Conservation (phyloP, 2,329 filamentous ascomycete species). For the Ascochyta pisi region DNA sequence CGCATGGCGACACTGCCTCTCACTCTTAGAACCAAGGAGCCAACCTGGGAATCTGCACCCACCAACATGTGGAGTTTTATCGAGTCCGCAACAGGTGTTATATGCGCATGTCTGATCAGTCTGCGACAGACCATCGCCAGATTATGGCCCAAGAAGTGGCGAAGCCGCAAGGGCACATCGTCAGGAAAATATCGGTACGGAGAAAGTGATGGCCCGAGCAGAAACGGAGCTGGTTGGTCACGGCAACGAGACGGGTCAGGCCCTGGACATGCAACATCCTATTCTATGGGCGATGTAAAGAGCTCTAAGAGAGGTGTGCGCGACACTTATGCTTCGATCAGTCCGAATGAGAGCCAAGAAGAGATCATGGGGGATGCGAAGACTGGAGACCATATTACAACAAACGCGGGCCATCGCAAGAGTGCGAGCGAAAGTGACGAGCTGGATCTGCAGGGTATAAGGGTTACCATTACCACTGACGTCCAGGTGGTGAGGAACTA, state of each 20-base stretch:
- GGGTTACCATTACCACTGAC: slow-evolving; percentile 16
- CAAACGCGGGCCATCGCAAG: neutral
- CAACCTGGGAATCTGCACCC: slow-evolving; percentile 33
- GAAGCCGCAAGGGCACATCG: slow-evolving; percentile 12
- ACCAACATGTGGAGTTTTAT: slow-evolving; percentile 40
- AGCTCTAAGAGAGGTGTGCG: slow-evolving; percentile 1
- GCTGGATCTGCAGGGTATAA: slow-evolving; percentile 14
- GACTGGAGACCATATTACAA: slow-evolving; percentile 4
- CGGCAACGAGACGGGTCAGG: neutral
- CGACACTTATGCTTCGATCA: slow-evolving; percentile 14
- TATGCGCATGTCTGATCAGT: slow-evolving; percentile 38
- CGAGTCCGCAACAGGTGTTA: slow-evolving; percentile 35
- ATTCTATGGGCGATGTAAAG: slow-evolving; percentile 12
- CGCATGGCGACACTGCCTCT: slow-evolving; percentile 36
- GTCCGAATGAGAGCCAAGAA: slow-evolving; percentile 24
- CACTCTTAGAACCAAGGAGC: slow-evolving; percentile 25
- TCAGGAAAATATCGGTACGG: slow-evolving; percentile 14
- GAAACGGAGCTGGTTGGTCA: neutral
- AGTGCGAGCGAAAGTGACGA: slow-evolving; percentile 12
- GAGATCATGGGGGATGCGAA: slow-evolving; percentile 14
- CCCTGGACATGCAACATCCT: neutral
- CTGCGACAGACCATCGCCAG: slow-evolving; percentile 23
- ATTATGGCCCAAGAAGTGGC: slow-evolving; percentile 26
- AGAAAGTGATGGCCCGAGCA: neutral
- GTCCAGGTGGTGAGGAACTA: slow-evolving; percentile 8